Conservation (phyloP, 2,329 filamentous ascomycete genomes). For the Colletotrichum sojae region DNA sequence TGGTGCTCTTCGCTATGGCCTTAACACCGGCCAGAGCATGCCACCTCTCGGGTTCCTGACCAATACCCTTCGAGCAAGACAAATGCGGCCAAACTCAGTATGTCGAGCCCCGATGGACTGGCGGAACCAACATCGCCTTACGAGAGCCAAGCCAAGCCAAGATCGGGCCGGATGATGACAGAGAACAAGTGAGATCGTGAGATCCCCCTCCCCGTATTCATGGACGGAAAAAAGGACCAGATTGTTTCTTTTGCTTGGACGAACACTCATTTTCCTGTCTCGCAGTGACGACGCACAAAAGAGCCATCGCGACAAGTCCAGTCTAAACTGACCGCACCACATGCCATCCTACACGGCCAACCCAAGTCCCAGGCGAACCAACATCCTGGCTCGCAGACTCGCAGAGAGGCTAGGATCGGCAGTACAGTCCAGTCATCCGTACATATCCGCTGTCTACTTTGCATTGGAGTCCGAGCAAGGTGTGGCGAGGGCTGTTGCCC, state of each 20-base stretch:
- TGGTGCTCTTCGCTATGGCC: not conserved
- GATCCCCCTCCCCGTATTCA: too few species aligned
- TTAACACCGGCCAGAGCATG: not conserved
- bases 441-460: slow-evolving; percentile 3
- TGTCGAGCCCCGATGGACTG: too few species aligned
- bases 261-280: too few species aligned
- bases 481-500: not conserved
- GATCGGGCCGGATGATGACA: too few species aligned
- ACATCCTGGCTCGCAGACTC: not conserved
- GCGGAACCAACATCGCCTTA: too few species aligned
- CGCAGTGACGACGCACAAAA: too few species aligned
- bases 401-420: slow-evolving; percentile 17
- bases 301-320: too few species aligned
- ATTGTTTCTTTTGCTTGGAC: too few species aligned
- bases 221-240: too few species aligned
- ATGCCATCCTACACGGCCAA: not conserved
- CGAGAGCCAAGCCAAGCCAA: too few species aligned
- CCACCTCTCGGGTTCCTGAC: not conserved
- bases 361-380: not conserved
- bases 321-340: too few species aligned
- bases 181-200: too few species aligned
- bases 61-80: not conserved
- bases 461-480: not conserved
- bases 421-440: slow-evolving; percentile 10
- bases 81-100: not conserved